Percentiles rank a stretch among this genome's conserved stretches.
These are phyloP conservation scores for Tetradesmus obliquus DNA, from an alignment of 139 green algal species.

Conservation along the genomic window DNA sequence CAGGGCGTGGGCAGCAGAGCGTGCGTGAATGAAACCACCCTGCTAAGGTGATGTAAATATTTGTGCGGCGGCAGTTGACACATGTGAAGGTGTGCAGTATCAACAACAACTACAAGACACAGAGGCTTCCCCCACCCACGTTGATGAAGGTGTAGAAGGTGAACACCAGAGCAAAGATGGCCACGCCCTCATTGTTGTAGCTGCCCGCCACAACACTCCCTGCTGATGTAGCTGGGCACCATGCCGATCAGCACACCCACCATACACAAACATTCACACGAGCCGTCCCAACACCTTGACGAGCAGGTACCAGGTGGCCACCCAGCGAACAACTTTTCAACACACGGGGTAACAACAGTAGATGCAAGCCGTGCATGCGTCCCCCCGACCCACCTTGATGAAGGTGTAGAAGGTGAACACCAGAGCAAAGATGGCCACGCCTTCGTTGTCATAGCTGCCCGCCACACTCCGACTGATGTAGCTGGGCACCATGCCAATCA, in stretches of 20 bases:
- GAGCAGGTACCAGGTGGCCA: too few relatives aligned
- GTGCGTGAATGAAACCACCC: background rate
- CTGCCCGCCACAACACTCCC: conserved; percentile 85
- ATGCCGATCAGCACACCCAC: conserved; percentile 77
- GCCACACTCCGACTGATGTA: conserved; percentile 93
- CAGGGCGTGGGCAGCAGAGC: too few relatives aligned
- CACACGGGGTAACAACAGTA: too few relatives aligned
- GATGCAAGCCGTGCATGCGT: too few relatives aligned
- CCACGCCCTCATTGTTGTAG: conserved; percentile 92
- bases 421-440: conserved; percentile 96
- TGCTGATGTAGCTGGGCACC: conserved; percentile 93
- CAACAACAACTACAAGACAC: too few relatives aligned
- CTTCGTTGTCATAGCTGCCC: conserved; percentile 92
- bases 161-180: conserved; percentile 93
- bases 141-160: conserved; percentile 86
- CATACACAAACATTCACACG: too few relatives aligned
- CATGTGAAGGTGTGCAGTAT: too few relatives aligned
- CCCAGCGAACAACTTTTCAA: too few relatives aligned
- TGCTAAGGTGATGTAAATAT: background rate
- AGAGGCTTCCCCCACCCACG: background rate
- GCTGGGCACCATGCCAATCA: conserved; percentile 90
- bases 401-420: conserved; percentile 92
- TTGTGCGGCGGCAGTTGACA: background rate
- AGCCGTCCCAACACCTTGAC: too few relatives aligned
- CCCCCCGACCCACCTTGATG: conserved; percentile 72